Evolutionary conservation across 2,329 filamentous ascomycete species (phyloP), one percentile per base, ranked within the genome.

Genomic region (Stachybotrys elegans): DNA sequence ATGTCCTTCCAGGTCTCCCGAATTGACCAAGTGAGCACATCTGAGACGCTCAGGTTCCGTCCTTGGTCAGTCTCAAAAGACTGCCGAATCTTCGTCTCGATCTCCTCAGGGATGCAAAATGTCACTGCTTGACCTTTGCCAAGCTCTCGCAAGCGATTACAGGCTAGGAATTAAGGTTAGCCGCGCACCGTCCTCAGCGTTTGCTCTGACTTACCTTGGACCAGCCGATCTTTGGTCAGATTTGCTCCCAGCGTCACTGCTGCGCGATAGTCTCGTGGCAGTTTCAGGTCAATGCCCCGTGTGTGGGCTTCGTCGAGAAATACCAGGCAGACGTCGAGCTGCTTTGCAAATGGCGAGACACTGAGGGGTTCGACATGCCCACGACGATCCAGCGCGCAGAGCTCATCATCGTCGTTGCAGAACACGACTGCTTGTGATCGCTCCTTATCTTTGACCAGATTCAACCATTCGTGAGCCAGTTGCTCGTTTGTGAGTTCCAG

Each of bases 241-340:
- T 68, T 66, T 0, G 79, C 69, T 0, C 84, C 84, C 0, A 91
- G 59, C 0, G 83, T 88, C 0, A 89, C 78, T 0, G 79, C 80
- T 0, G 83, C 86, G 1, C 78, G 66, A 50, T 80, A 83, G 7
- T 72, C 2, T 0, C 43, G 35, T 0, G 82, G 84, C 2, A 88
- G 58, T 19, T 72, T 74, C 2, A 89, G 54, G 48, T 90, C 84
- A 0, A 75, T 86, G 0, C 86, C 85, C 43, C 85, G 62, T 0
- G 84, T 86, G 48, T 89, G 84, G 0, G 76, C 74, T 46, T 90
- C 79, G 44, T 89, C 84, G 0, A 91, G 64, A 45, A 81, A 89
- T 0, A 88, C 69, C 0, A 86, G 55, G 46, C 84, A 89, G 0
- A 50, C 50, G 6, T 78, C 76, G 0, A 84, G 61, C 6, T 81